A percentile compares a stretch with the other conserved stretches of the same genome.
phyloP scores from a whole-genome alignment of 306 rosid genomes.

The Glycine soja region DNA sequence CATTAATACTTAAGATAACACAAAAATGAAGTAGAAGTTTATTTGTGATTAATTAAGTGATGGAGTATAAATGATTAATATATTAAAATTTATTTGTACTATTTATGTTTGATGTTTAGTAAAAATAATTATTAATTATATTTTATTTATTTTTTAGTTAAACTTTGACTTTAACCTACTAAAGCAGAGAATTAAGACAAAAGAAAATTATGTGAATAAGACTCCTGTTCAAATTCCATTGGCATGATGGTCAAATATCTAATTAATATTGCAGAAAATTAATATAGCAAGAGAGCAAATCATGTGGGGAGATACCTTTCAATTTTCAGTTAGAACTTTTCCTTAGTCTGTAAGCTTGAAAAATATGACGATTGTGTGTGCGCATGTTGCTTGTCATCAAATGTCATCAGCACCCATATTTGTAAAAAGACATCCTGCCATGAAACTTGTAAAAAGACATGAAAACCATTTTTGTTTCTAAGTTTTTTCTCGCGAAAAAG shows the following conservation, averaged over 20 bases:
- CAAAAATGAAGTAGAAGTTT: not conserved
- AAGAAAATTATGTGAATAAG: not conserved
- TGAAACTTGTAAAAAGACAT: no score
- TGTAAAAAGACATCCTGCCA: no score
- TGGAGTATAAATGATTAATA: no score
- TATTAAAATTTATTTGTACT: no score
- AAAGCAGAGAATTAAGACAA: no score
- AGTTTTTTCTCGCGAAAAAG: no score
- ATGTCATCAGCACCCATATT: not conserved
- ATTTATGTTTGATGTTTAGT: no score
- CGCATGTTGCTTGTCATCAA: not conserved
- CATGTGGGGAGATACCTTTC: not conserved
- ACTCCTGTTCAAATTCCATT: not conserved
- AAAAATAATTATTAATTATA: no score
- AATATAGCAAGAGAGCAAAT: not conserved
- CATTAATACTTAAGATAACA: not conserved
- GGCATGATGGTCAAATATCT: not conserved
- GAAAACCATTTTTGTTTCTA: not conserved
- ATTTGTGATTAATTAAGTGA: not conserved
- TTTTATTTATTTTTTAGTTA: no score
- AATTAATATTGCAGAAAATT: constrained; percentile 15
- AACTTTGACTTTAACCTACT: no score
- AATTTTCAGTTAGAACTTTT: not conserved
- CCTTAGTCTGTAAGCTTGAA: not conserved
- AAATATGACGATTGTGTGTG: not conserved